Evolutionary conservation across 805 yeast species (phyloP).

Genomic region (Candida odintsovae): DNA sequence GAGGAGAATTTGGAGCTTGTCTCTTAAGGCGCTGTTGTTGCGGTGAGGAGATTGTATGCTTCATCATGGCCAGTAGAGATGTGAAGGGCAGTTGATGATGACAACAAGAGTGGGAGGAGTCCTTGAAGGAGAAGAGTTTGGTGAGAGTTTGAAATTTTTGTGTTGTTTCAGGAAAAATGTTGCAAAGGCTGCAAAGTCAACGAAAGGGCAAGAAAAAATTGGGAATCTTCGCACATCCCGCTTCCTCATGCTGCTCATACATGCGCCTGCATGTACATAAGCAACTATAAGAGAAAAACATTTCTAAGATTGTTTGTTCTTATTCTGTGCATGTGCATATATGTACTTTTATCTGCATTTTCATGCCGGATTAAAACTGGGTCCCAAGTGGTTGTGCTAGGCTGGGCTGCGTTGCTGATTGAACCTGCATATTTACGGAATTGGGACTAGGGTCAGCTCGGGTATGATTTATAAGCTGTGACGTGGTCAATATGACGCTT

Average conservation of each 20-base stretch:
- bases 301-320: background rate
- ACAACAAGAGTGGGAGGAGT: no score
- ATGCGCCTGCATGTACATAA: background rate
- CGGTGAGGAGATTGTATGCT: conserved; percentile 13
- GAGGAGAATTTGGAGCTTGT: conserved; percentile 5
- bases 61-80: conserved; percentile 8
- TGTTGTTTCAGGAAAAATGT: background rate
- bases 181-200: background rate
- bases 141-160: background rate
- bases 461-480: background rate
- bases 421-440: background rate
- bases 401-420: no score
- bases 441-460: background rate
- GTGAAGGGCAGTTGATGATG: background rate
- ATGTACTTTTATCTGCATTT: no score
- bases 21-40: conserved; percentile 15
- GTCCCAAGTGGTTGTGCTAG: no score
- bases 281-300: background rate
- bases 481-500: no score
- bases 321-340: background rate
- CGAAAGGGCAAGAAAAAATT: background rate
- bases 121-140: background rate
- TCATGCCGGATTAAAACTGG: no score
- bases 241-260: background rate
- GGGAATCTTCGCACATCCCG: background rate